Evolutionary conservation across 345 rosid genomes (phyloP).

Genomic region (Salix dunnii): DNA sequence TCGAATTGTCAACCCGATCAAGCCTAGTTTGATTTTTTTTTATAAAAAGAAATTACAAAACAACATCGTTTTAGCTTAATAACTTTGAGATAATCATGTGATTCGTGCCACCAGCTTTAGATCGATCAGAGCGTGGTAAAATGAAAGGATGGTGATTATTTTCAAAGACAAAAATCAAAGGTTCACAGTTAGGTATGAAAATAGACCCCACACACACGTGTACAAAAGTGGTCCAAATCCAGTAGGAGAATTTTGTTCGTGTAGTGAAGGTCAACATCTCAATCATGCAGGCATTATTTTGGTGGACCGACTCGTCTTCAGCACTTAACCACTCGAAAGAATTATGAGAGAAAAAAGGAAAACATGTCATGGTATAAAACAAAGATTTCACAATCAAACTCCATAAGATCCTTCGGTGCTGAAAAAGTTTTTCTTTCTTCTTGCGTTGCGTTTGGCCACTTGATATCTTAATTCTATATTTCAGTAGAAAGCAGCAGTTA

Average conservation of each 20-base stretch:
- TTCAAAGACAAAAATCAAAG: slow-evolving; percentile 5
- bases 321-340: slow-evolving; percentile 15
- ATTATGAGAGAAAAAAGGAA: neutral
- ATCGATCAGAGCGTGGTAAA: neutral
- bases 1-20: too few relatives aligned
- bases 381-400: slow-evolving; percentile 32
- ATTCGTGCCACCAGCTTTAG: neutral
- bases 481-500: neutral
- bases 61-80: too few relatives aligned
- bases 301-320: slow-evolving; percentile 33
- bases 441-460: slow-evolving; percentile 31
- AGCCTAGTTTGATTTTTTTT: too few relatives aligned
- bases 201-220: slow-evolving; percentile 57
- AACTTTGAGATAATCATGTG: neutral
- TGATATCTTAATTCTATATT: neutral
- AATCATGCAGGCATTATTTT: slow-evolving; percentile 62
- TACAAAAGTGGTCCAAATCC: slow-evolving; percentile 34
- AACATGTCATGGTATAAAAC: slow-evolving; percentile 32
- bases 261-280: slow-evolving; percentile 53
- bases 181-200: slow-evolving; percentile 33
- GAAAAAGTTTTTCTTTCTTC: slow-evolving; percentile 4
- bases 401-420: slow-evolving; percentile 13
- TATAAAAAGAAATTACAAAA: too few relatives aligned
- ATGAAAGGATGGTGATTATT: neutral
- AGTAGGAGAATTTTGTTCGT: slow-evolving; percentile 33